These are phyloP conservation scores for Gracilaria vermiculophylla DNA, from an alignment of 23 red algal species.

Conservation along the genomic window DNA sequence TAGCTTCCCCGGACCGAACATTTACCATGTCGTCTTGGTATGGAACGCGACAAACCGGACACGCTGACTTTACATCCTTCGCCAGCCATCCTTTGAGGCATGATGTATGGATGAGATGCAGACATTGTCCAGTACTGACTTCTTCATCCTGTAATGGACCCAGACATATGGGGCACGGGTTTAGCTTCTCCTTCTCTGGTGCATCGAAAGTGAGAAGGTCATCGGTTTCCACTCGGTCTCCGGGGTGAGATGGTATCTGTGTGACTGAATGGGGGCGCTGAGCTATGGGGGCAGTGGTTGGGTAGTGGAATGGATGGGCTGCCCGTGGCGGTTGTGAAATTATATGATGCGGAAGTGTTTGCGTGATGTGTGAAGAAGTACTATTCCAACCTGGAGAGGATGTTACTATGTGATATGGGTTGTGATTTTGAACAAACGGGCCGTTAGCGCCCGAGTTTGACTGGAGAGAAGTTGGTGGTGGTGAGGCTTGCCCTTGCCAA, in stretches of 20 bases:
- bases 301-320: background rate
- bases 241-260: background rate
- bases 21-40: background rate
- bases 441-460: background rate
- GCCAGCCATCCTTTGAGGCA: slow-evolving; percentile 42
- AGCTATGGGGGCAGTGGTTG: background rate
- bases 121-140: slow-evolving; percentile 44
- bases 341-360: background rate
- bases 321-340: background rate
- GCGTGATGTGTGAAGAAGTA: background rate
- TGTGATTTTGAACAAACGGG: background rate
- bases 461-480: background rate
- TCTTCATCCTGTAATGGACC: slow-evolving; percentile 13
- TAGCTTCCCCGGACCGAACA: background rate
- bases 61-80: slow-evolving; percentile 24
- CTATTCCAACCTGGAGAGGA: background rate
- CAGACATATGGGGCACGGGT: slow-evolving; percentile 53
- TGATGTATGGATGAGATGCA: slow-evolving; percentile 44
- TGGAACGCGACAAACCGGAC: slow-evolving; percentile 51
- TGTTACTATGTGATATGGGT: background rate
- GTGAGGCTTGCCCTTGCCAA: background rate
- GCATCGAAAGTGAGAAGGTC: slow-evolving; percentile 35
- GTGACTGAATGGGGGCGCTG: background rate
- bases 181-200: background rate
- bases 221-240: background rate